These are phyloP conservation scores for Lasiodiplodia sp. DNA, from an alignment of 2,329 filamentous ascomycete species.

Conservation along the genomic window DNA sequence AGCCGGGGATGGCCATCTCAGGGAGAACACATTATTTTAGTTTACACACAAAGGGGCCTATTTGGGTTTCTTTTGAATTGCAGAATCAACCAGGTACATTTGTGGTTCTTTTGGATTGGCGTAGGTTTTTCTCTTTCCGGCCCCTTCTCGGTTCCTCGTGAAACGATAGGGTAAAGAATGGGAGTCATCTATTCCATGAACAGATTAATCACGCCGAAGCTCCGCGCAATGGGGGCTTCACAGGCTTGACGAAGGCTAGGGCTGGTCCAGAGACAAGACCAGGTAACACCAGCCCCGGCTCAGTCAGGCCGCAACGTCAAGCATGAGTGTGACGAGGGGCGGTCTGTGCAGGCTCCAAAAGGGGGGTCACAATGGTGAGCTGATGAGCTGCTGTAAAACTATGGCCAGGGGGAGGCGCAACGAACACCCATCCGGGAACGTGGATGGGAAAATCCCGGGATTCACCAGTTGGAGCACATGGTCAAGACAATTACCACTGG, in stretches of 20 bases:
- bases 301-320: conserved; percentile 1
- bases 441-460: not conserved
- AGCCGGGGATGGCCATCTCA: not conserved
- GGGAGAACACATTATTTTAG: conserved; percentile 14
- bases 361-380: not conserved
- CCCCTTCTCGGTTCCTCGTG: not conserved
- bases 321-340: conserved; percentile 22
- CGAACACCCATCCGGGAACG: not conserved
- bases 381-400: not conserved
- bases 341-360: conserved; percentile 1
- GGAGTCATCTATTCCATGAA: conserved; percentile 16
- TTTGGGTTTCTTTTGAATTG: conserved; percentile 13
- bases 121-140: conserved; percentile 18
- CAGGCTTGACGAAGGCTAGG: not conserved
- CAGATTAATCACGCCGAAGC: conserved; percentile 5
- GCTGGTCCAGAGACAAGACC: conserved; percentile 4
- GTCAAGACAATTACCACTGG: not conserved
- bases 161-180: not conserved
- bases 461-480: not conserved
- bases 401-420: not conserved
- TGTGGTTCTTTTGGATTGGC: conserved; percentile 11
- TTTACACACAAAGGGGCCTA: conserved; percentile 6
- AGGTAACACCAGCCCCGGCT: not conserved
- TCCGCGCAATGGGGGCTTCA: conserved; percentile 18
- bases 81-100: conserved; percentile 36